Base-by-base conservation (phyloP, 805 yeast genomes). In the Yarrowia deformans region DNA sequence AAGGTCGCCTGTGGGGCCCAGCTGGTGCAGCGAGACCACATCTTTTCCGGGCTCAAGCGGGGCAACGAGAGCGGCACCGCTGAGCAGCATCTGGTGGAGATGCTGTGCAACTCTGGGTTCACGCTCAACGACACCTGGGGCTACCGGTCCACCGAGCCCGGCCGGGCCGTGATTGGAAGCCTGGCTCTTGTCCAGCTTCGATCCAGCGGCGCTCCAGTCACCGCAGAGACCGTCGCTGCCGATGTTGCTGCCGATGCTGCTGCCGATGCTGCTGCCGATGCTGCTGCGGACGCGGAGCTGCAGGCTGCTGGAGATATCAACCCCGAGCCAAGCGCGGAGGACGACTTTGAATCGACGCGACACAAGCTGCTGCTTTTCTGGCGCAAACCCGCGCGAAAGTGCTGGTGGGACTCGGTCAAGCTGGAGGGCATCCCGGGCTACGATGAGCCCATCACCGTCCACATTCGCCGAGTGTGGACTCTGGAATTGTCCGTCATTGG, bases 361-460 rank as follows among this genome's bases (percentile, higher is more conserved):
- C 83, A 81, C 61, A 95, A 95, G 78, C 83, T 95, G 66, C 82
- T 95, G 45, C 80, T 95, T 67, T 95, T 95, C 76, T 95, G 99
- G 98, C 85, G 97, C 72, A 95, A 95, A 77, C 99, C 99, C 0
- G 99, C 99, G 1, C 85, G 98, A 76, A 95, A 95, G 77, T 95
- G 99, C 80, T 95, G 99, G 99, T 95, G 99, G 99, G 87, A 86
- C 55, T 80, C 80, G 70, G 66, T 77, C 13, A 79, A 75, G 23
- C 77, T 81, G 18, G 78, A 78, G 6, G 78, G 76, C 1, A 70
- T 79, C 23, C 71, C 73, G 32, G 79, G 76, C 12, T 75, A 75
- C 16, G 75, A 75, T 29, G 81, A 79, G 6, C 73, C 80, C 14
- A 85, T 93, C 34, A 88, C 86, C 74, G 87, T 93, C 18, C 98